Conservation (phyloP, 169 alveolate genomes). For the Cryptosporidium muris region DNA sequence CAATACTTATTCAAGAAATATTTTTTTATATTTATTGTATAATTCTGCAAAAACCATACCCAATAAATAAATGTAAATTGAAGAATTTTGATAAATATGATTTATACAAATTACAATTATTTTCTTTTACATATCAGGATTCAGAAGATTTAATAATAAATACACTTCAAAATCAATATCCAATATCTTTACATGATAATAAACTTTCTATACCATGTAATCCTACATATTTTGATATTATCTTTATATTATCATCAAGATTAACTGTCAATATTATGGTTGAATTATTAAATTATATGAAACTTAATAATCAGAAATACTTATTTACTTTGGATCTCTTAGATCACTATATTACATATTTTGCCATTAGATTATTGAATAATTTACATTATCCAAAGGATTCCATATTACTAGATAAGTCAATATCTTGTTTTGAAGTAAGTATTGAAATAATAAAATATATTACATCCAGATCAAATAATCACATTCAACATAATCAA, state of each 20-base stretch:
- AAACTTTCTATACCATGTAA: background rate
- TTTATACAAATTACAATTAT: background rate
- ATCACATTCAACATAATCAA: background rate
- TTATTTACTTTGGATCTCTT: background rate
- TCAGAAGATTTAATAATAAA: background rate
- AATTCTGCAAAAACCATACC: constrained; percentile 3
- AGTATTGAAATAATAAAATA: too few species aligned
- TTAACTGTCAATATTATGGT: constrained; percentile 1
- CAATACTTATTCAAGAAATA: background rate
- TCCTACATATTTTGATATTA: background rate
- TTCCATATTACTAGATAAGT: too few species aligned
- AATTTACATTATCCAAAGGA: too few species aligned
- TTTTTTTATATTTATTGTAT: constrained; percentile 22
- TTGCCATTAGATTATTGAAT: too few species aligned
- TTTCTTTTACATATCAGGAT: background rate
- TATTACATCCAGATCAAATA: too few species aligned
- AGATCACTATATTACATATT: background rate
- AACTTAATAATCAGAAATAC: background rate
- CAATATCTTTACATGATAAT: too few species aligned
- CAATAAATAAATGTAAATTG: constrained; percentile 9
- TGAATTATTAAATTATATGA: constrained; percentile 9
- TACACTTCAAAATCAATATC: too few species aligned
- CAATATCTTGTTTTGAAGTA: too few species aligned
- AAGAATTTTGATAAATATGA: background rate
- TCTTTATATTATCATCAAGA: constrained; percentile 9